Evolutionary conservation across 352 stramenopile species (phyloP).

Genomic region (Pilasporangium apinafurcum): DNA sequence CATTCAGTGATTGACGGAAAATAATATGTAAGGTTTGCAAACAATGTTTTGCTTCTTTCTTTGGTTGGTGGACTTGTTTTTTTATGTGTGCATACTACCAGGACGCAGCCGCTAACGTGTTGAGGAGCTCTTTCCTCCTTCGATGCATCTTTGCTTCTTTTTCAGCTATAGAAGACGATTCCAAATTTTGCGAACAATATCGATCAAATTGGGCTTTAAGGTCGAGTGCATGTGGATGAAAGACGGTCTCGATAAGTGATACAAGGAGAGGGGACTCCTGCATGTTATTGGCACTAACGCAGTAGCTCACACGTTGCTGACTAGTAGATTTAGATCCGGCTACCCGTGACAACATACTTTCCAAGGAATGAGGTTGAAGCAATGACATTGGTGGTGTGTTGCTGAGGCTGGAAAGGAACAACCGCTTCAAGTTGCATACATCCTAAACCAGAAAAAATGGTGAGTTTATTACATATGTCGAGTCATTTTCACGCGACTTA

Average conservation of each 20-base stretch:
- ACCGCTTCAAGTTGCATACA: conserved; percentile 14
- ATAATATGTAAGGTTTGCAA: conserved; percentile 22
- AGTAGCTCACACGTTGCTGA: too few relatives aligned
- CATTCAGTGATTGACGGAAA: conserved; percentile 16
- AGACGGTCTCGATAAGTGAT: conserved; percentile 1
- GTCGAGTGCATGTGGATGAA: conserved; percentile 10
- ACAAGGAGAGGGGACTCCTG: neutral
- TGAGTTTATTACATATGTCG: neutral
- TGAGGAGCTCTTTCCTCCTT: conserved; percentile 39
- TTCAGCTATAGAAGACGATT: conserved; percentile 7
- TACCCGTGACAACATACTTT: conserved; percentile 6
- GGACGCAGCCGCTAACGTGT: conserved; percentile 18
- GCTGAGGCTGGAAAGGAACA: conserved; percentile 13
- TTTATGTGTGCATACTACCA: conserved; percentile 7
- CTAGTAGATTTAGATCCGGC: too few relatives aligned
- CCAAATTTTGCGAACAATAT: conserved; percentile 15
- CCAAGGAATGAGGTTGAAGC: conserved; percentile 2
- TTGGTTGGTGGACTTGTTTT: neutral
- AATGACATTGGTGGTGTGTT: neutral
- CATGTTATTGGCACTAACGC: neutral
- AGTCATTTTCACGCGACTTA: neutral
- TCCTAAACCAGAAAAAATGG: neutral
- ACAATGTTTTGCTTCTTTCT: neutral
- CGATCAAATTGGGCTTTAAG: conserved; percentile 11
- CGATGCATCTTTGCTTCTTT: conserved; percentile 29